Percentiles rank a stretch among this genome's conserved stretches.
phyloP scores from a whole-genome alignment of 176 grass and related monocot species.

The Sorghum bicolor region Sorghum_bicolor_NCBIv3 NC_012878.2:52806501-52807000 shows the following conservation, averaged over 20 bases:
- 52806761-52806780: slow-evolving; percentile 66
- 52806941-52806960: slow-evolving; percentile 72
- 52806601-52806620: slow-evolving; percentile 32
- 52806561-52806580: slow-evolving; percentile 84
- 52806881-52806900: slow-evolving; percentile 82
- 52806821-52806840: slow-evolving; percentile 82
- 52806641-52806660: slow-evolving; percentile 15
- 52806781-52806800: slow-evolving; percentile 61
- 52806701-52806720: slow-evolving; percentile 76
- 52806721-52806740: slow-evolving; percentile 63
- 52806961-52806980: slow-evolving; percentile 82
- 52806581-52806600: slow-evolving; percentile 56
- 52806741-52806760: slow-evolving; percentile 72
- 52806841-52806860: slow-evolving; percentile 74
- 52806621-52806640: neutral
- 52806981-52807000: slow-evolving; percentile 72
- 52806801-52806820: slow-evolving; percentile 68
- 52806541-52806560: slow-evolving; percentile 63
- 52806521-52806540: slow-evolving; percentile 60
- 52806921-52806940: slow-evolving; percentile 71
- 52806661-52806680: neutral
- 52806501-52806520: slow-evolving; percentile 50
- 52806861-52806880: slow-evolving; percentile 75
- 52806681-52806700: slow-evolving; percentile 38
- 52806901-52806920: slow-evolving; percentile 89